Evolutionary conservation across 768 basidiomycete genomes (phyloP).

Genomic region (Suillus spraguei): DNA sequence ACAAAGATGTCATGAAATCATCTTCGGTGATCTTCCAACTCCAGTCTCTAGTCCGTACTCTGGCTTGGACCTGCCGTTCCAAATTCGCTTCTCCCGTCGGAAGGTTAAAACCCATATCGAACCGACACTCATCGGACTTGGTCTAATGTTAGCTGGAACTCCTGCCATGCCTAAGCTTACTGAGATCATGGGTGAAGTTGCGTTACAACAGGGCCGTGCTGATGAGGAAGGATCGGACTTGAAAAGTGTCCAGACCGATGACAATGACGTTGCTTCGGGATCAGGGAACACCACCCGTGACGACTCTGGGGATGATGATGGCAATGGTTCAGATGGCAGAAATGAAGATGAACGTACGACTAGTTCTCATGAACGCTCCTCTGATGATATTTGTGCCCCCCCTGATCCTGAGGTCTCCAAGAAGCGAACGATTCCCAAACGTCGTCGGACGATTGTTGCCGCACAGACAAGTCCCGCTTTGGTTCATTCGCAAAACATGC

Average conservation of each 20-base stretch:
- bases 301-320: constrained; percentile 40
- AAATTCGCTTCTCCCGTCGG: constrained; percentile 51
- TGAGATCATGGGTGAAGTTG: constrained; percentile 77
- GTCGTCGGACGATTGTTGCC: constrained; percentile 57
- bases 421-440: constrained; percentile 23
- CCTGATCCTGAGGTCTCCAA: constrained; percentile 11
- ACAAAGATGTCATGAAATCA: constrained; percentile 93
- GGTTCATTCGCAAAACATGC: constrained; percentile 55
- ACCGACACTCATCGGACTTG: constrained; percentile 84
- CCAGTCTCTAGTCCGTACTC: constrained; percentile 70
- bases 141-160: constrained; percentile 73
- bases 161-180: constrained; percentile 78
- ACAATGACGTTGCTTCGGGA: constrained; percentile 43
- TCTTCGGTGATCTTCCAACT: constrained; percentile 84
- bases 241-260: constrained; percentile 50
- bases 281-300: constrained; percentile 20
- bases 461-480: constrained; percentile 78
- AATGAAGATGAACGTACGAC: constrained; percentile 27
- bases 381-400: constrained; percentile 20
- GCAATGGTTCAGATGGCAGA: constrained; percentile 48
- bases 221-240: constrained; percentile 59
- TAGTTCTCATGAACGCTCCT: constrained; percentile 17
- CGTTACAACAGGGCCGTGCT: constrained; percentile 85
- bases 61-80: constrained; percentile 50
- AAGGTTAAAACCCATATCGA: constrained; percentile 74